Evolutionary conservation across 2,329 filamentous ascomycete species (phyloP).

Genomic region (Arachnopeziza araneosa): DNA sequence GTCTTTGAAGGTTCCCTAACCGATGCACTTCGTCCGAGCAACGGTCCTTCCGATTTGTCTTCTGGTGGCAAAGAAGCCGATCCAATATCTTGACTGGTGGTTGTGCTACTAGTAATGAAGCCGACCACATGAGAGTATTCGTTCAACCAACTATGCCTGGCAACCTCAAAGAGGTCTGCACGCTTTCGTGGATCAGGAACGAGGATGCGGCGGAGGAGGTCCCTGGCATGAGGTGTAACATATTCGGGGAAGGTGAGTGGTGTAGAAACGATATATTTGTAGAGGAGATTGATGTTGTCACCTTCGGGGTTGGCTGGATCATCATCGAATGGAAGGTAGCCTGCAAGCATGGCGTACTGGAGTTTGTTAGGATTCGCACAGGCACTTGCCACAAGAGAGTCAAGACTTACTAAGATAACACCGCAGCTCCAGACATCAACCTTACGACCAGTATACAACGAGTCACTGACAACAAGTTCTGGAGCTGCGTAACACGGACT

Average conservation of each 20-base stretch:
- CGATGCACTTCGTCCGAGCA: constrained; percentile 79
- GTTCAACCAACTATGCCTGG: constrained; percentile 94
- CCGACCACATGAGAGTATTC: constrained; percentile 96
- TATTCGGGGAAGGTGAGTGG: constrained; percentile 98
- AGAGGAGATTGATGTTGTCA: constrained; percentile 97
- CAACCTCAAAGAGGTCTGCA: constrained; percentile 94
- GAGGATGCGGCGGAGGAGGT: constrained; percentile 85
- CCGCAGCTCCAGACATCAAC: constrained; percentile 99
- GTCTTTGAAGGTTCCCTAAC: constrained; percentile 81
- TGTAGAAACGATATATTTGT: constrained; percentile 98
- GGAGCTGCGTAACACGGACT: constrained; percentile 97
- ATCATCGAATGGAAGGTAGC: constrained; percentile 95
- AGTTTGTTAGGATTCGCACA: constrained; percentile 16
- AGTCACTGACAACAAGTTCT: constrained; percentile 95
- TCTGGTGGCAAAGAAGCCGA: constrained; percentile 64
- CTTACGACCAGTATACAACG: constrained; percentile 92
- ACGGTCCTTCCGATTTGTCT: constrained; percentile 50
- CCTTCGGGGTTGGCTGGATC: constrained; percentile 97
- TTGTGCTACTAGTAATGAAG: constrained; percentile 94
- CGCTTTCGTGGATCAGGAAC: constrained; percentile 93
- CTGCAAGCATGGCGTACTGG: constrained; percentile 98
- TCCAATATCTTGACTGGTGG: constrained; percentile 77
- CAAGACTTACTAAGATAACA: constrained; percentile 79
- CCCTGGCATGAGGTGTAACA: constrained; percentile 91
- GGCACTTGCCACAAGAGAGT: background rate